Base-by-base conservation (phyloP, 2,329 filamentous ascomycete species). In the Pseudogymnoascus sp. region DNA sequence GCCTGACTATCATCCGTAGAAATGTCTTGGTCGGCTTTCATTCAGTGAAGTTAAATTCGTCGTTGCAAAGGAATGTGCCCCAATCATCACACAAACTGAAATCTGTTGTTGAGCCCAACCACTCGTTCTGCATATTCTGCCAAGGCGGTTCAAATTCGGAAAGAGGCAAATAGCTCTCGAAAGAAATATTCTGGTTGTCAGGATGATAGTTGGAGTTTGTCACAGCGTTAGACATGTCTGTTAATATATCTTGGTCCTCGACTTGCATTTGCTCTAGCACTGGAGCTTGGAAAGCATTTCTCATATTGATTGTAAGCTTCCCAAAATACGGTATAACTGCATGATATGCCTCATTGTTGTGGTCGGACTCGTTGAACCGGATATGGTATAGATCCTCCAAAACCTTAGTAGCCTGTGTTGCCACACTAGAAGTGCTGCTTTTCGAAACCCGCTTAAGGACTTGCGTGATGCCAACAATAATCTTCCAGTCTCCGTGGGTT, bases 271-370 rank as follows among this genome's bases (percentile, higher is more conserved):
- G 45, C 8, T 31, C 25, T 16, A 31, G 14, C 8, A 6, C n/a
- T 16, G 23, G 45, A 52, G n/a, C 25, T 31, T 52, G 45, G 23
- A 52, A 31, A 31, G 45, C 8, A 18, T 9, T 16, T 18, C 25
- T 52, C 45, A 16, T 16, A 16, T 52, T 31, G 45, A 52, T 52
- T 11, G 25, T 52, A 52, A 52, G 45, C 25, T 65, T 79, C 21
- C 81, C 76, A 71, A 79, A 79, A 63, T 77, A 79, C 2, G 78
- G 78, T 21, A 80, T 75, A 4, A 75, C 74, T 16, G 78, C 73
- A 66, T 77, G 76, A 65, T 74, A 77, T 4, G 67, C 70, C 6
- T 66, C 62, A 21, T 66, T 70, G 25, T 69, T 64, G 28, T 70
- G 65, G 8, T 67, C 67, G 58, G 65, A 66, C n/a, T 69, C 69